Evolutionary conservation across 2,329 filamentous ascomycete species (phyloP).

Genomic region (Penicillium brasilianum): DNA sequence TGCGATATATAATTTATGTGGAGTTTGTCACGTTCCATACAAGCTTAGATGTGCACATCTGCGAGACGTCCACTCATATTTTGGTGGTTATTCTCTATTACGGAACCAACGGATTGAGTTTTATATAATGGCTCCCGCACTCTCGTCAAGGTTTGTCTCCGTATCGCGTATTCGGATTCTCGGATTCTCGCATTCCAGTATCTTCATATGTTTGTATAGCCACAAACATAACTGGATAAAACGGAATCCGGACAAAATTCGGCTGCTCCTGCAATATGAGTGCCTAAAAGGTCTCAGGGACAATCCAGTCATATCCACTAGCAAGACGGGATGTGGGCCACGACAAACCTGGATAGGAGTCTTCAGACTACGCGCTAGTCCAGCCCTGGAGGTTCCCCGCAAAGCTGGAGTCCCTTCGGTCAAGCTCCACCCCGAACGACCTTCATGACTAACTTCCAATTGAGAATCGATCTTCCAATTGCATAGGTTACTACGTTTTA

Average conservation of each 20-base stretch:
- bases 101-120: too few species aligned
- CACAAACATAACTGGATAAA: neutral
- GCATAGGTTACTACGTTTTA: neutral
- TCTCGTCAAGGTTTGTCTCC: neutral
- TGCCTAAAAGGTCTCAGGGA: neutral
- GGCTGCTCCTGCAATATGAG: neutral
- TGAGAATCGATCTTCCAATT: neutral
- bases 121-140: too few species aligned
- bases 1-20: too few species aligned
- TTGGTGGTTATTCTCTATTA: too few species aligned
- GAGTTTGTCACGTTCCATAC: too few species aligned
- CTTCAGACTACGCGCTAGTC: conserved; percentile 10
- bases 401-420: neutral
- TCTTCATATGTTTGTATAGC: neutral
- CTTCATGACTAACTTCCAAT: neutral
- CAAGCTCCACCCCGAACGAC: neutral
- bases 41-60: too few species aligned
- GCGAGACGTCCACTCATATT: too few species aligned
- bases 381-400: conserved; percentile 31
- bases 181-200: neutral
- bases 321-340: conserved; percentile 3
- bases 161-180: neutral
- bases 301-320: neutral
- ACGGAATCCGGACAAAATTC: neutral
- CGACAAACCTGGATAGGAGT: neutral